Evolutionary conservation across 2,329 filamentous ascomycete species (phyloP), one percentile per base, ranked within the genome.

Genomic region (Monosporascus sp.): DNA sequence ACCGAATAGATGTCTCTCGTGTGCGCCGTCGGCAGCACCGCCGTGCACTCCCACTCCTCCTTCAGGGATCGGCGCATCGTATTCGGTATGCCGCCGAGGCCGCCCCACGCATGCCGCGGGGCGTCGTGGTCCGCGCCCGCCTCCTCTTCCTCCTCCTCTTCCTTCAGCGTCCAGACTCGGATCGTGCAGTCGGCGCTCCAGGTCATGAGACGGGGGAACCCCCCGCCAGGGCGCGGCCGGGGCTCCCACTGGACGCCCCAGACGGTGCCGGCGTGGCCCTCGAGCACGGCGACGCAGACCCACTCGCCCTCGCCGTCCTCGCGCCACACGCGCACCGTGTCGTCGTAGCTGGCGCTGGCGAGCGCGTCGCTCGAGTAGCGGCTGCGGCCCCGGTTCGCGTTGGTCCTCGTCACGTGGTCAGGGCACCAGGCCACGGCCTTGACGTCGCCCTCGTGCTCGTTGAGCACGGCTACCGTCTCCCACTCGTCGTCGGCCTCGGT

Each of bases 351-450:
- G n/a, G 83, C 87, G 65, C 88, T 94, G 7, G 90, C 94, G 20
- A 99, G 79, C 47, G 94, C 79, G 60, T 96, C 87, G 47, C 80
- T 75, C 58, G 78, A 76, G 60, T 82, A 83, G 50, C 74, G 71
- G 43, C 77, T 70, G 14, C 69, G 65, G 18, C 69, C 63, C 9
- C 3, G 8, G 53, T 72, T 74, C 24, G 79, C 72, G 24, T 75
- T 77, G 11, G 77, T 81, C 50, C 43, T 27, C n/a, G 41, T 27
- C 11, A 24, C 4, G 3, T 25, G n/a, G 2, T 86, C 84, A 0
- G 90, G 90, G 67, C 94, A 92, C 94, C 94, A 99, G 3, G 86
- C 83, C 2, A 99, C 89, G 59, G 86, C 90, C 70, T 99, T 99
- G 60, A 99, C 92, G 72, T 99, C 94, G 22, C 89, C 92, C 47